Conservation (phyloP, 2,329 filamentous ascomycete species). For the Aureobasidium mangrovei region DNA sequence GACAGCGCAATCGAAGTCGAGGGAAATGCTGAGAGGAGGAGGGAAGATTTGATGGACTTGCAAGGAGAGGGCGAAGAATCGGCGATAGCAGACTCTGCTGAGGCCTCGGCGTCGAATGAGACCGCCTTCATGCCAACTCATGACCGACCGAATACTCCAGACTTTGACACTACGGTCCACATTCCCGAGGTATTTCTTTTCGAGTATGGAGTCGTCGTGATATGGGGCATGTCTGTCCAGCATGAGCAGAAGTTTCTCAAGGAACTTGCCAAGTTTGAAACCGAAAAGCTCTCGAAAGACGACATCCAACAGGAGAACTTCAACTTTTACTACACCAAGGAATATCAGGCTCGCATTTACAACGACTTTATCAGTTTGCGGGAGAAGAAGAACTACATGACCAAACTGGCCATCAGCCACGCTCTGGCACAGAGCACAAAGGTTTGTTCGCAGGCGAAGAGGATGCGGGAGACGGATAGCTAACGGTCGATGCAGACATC, state of each 20-base stretch:
- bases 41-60: slow-evolving; percentile 30
- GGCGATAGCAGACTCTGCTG: slow-evolving; percentile 13
- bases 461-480: neutral
- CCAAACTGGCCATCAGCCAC: slow-evolving; percentile 91
- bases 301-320: slow-evolving; percentile 95
- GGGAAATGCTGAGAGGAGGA: slow-evolving; percentile 33
- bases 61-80: slow-evolving; percentile 13
- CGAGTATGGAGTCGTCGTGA: slow-evolving; percentile 93
- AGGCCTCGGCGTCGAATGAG: slow-evolving; percentile 17
- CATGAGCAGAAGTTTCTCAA: slow-evolving; percentile 89
- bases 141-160: slow-evolving; percentile 40
- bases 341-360: slow-evolving; percentile 97
- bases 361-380: slow-evolving; percentile 96
- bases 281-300: slow-evolving; percentile 77
- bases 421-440: slow-evolving; percentile 94
- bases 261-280: slow-evolving; percentile 88
- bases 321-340: slow-evolving; percentile 98
- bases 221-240: slow-evolving; percentile 92
- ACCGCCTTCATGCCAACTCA: slow-evolving; percentile 21
- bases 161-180: slow-evolving; percentile 82
- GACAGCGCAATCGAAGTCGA: slow-evolving; percentile 65
- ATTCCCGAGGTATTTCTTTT: slow-evolving; percentile 94
- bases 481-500: slow-evolving; percentile 55
- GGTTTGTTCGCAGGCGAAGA: slow-evolving; percentile 34
- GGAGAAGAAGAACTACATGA: slow-evolving; percentile 97